Base-by-base conservation (phyloP, 129 eudicot species). In the Lonicera japonica region DNA sequence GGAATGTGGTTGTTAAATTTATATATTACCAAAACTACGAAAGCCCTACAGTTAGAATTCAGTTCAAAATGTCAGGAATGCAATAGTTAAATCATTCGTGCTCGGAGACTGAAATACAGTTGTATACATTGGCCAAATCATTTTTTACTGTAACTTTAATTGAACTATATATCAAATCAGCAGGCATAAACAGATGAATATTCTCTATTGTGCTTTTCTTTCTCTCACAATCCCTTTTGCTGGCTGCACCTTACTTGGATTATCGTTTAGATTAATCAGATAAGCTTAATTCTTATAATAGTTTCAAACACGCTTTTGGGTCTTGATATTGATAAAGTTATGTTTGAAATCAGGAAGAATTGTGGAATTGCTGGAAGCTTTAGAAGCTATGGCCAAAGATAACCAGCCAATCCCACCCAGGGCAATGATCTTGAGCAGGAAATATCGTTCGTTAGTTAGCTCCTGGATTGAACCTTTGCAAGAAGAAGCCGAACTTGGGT, bases 381-480 rank as follows among this genome's bases (percentile, higher is more conserved):
- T 92, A 34, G 98, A 87, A 73, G 84, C 86, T 65, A 87, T 92
- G 96, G 81, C 88, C 36, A 80, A 80, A 69, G 98, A 87, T 68
- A 87, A 82, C 66, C 83, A 70, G 63, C 72, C 77, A 69, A 80
- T 92, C 43, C 96, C 98, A 58, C 83, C 88, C n/a, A 80, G 98
- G 83, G 98, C 98, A 67, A 92, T 92, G 96, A 88, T 92, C 61
- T 71, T 84, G 77, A 92, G 85, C 77, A 85, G 75, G 75, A 92
- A 92, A 56, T 92, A 92, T 69, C 80, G 98, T 59, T 82, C 98
- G 51, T 41, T 92, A 69, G 98, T 92, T 75, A 92, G 98, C 77
- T 87, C 98, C 8, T 92, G 98, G 98, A 92, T 92, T 76, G 98
- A 92, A 79, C 98, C 98, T 75, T 73, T 92, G 79, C 84, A 78